A percentile compares a stretch with the other conserved stretches of the same genome.
phyloP scores from a whole-genome alignment of 176 grass and related monocot genomes.

The Microstegium vimineum region DNA sequence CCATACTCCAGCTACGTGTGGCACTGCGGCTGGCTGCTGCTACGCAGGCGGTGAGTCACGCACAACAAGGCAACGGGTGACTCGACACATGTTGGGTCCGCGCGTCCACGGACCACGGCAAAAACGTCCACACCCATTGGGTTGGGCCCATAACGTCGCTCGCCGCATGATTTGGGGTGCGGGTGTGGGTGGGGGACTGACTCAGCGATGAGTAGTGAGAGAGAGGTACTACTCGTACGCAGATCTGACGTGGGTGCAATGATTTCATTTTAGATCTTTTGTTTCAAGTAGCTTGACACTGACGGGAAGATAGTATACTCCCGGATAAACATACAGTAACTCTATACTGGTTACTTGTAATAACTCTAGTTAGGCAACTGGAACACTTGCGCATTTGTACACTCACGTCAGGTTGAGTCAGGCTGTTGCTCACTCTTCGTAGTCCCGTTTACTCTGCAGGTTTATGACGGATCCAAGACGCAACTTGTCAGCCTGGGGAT shows the following conservation, averaged over 20 bases:
- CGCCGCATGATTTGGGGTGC: not conserved
- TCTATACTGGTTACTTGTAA: no score
- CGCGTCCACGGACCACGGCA: no score
- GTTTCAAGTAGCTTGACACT: not conserved
- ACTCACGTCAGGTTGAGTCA: no score
- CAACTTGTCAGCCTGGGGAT: not conserved
- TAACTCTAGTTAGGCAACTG: not conserved
- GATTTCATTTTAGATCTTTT: not conserved
- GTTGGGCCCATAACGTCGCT: not conserved
- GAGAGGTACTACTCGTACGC: no score
- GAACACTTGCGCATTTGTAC: not conserved
- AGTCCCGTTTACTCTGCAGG: not conserved
- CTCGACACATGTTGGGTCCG: not conserved
- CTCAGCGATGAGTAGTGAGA: constrained; percentile 24
- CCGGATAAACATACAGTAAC: not conserved
- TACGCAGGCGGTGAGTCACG: not conserved
- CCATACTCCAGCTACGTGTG: not conserved
- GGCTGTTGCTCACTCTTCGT: no score
- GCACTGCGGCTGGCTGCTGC: no score
- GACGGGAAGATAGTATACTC: not conserved
- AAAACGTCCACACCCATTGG: no score
- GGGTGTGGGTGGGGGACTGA: not conserved
- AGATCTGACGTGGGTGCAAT: constrained; percentile 15
- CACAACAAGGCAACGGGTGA: not conserved
- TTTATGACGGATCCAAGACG: not conserved